Conservation (phyloP, 495 filamentous ascomycete genomes). For the Aspergillus conjunctus region DNA sequence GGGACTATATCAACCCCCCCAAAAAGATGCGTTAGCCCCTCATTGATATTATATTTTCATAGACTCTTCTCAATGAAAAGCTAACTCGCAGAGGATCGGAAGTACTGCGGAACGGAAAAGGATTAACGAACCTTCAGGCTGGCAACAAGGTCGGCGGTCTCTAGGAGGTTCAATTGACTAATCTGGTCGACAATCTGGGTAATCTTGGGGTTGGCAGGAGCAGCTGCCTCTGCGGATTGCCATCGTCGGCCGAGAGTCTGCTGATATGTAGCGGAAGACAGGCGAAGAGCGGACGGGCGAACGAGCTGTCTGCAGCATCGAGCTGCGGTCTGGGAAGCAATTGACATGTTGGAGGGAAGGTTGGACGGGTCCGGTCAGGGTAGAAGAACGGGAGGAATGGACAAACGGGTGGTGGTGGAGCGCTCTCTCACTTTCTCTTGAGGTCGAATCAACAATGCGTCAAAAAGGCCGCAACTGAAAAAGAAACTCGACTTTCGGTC, state of each 20-base stretch:
- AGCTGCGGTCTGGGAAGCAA: conserved; percentile 46
- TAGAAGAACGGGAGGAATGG: conserved; percentile 1
- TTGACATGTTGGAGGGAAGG: conserved; percentile 40
- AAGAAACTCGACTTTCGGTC: conserved; percentile 34
- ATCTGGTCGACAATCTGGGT: conserved; percentile 94
- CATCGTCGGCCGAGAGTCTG: conserved; percentile 48
- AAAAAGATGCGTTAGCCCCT: conserved; percentile 6
- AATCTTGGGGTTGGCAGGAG: conserved; percentile 80
- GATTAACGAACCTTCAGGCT: conserved; percentile 76
- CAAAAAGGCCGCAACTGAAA: conserved; percentile 27
- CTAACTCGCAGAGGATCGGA: neutral
- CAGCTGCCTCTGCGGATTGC: conserved; percentile 55
- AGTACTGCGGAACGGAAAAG: neutral
- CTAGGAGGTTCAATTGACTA: conserved; percentile 92
- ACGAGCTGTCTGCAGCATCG: conserved; percentile 52
- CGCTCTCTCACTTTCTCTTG: conserved; percentile 9
- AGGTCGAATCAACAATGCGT: conserved; percentile 19
- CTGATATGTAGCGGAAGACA: conserved; percentile 49
- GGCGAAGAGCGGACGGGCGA: conserved; percentile 50
- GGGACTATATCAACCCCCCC: conserved; percentile 62
- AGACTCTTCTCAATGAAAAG: neutral
- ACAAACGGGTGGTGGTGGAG: conserved; percentile 23
- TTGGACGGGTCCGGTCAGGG: conserved; percentile 8
- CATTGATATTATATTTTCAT: neutral
- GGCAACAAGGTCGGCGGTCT: conserved; percentile 93